phyloP scores from a whole-genome alignment of 441 rosid species.

The Erysimum cheiri region DNA sequence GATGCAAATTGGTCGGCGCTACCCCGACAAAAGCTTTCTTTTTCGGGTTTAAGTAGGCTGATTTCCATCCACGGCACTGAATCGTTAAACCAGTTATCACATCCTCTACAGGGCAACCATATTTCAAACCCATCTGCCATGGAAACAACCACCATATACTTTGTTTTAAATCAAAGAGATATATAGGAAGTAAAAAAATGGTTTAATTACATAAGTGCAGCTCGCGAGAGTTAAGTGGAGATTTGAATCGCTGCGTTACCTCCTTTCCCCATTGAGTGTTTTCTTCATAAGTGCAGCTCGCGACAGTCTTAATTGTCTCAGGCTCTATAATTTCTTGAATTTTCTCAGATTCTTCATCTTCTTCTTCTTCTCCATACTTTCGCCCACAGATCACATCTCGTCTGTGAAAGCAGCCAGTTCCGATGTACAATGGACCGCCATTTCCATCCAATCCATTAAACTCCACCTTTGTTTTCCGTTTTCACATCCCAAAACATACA shows the following conservation, averaged over 20 bases:
- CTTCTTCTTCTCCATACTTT: constrained; percentile 45
- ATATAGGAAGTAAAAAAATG: too few species aligned
- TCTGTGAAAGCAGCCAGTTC: constrained; percentile 87
- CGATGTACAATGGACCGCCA: constrained; percentile 71
- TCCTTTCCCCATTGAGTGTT: constrained; percentile 74
- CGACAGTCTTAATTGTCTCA: constrained; percentile 53
- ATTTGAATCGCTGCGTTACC: constrained; percentile 44
- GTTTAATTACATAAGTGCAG: too few species aligned
- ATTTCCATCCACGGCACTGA: constrained; percentile 78
- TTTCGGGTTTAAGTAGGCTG: constrained; percentile 63
- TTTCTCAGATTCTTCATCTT: constrained; percentile 30
- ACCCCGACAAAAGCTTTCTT: constrained; percentile 67
- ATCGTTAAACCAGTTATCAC: constrained; percentile 75
- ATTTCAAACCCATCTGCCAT: constrained; percentile 74
- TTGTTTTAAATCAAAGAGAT: neutral
- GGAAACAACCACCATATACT: constrained; percentile 15
- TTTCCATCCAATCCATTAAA: constrained; percentile 69
- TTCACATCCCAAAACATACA: constrained; percentile 22
- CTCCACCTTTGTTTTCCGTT: constrained; percentile 57
- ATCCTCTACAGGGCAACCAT: constrained; percentile 80
- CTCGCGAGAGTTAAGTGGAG: too few species aligned
- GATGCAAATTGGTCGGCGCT: constrained; percentile 61
- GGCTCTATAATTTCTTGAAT: constrained; percentile 33
- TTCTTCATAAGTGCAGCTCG: constrained; percentile 63
- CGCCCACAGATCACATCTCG: constrained; percentile 70